Evolutionary conservation across 208 protist genomes (phyloP), one percentile per base, ranked within the genome.

Genomic region (Kentomonas sorsogonicus): DNA sequence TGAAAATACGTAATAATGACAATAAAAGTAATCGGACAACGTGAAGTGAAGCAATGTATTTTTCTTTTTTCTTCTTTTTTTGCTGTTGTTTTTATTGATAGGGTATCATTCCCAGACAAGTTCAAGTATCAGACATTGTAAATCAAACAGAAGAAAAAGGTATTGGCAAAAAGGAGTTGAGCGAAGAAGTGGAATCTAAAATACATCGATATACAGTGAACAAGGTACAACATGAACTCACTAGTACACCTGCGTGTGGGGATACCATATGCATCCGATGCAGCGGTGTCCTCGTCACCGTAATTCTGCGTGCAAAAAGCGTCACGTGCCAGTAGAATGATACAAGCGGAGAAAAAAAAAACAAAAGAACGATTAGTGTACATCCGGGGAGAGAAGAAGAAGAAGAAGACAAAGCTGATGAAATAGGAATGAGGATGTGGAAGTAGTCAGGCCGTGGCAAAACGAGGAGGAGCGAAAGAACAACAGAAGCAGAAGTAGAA

Each of bases 71-170:
- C 5, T 38, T 39, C 6, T 33, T 54, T 54, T 39, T 36, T 41
- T 18, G n/a, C n/a, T n/a, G n/a, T 46, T 46, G 41, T 46, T 5
- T 46, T 5, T 46, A 25, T 46, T n/a, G n/a, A n/a, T n/a, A n/a
- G n/a, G 5, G 41, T 46, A 26, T 25, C 18, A 26, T 18, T 44
- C 38, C 23, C n/a, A n/a, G n/a, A n/a, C n/a, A n/a, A n/a, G n/a
- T n/a, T n/a, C n/a, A n/a, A 45, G 7, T 7, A 15, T 31, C 16
- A 26, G 10, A 27, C 22, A 34, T 7, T 10, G 46, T 7, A 52
- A 34, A 7, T 10, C 9, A 30, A 58, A 45, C 23, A 13, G 48
- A 47, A 29, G 48, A 48, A 48, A 54, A 54, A 54, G n/a, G 25
- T 38, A 11, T 15, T 5, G 11, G 33, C 11, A 38, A 38, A 5